phyloP scores from a whole-genome alignment of 2,329 filamentous ascomycete species.

The Colletotrichum sp. region DNA sequence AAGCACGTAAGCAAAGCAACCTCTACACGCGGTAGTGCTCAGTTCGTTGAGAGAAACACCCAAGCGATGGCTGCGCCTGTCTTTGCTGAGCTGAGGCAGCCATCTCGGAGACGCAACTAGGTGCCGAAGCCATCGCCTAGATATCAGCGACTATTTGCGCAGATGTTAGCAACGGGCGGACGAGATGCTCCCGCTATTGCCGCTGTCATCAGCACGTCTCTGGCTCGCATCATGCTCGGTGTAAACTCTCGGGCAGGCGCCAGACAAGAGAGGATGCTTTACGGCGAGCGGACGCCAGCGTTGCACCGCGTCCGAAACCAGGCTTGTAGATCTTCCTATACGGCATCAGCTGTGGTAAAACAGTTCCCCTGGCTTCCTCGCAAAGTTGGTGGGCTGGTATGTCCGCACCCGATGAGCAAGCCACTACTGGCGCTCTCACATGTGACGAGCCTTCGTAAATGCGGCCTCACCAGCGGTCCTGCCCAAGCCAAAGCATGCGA shows the following conservation, averaged over 20 bases:
- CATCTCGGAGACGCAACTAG: background rate
- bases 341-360: conserved; percentile 5
- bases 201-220: background rate
- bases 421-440: conserved; percentile 8
- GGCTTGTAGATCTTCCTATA: background rate
- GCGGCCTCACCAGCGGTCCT: background rate
- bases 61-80: background rate
- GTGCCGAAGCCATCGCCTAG: background rate
- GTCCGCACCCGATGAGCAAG: conserved; percentile 4
- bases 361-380: background rate
- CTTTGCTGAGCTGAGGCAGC: background rate
- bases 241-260: background rate
- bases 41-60: background rate
- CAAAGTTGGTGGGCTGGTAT: background rate
- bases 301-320: conserved; percentile 15
- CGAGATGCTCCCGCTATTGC: background rate
- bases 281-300: background rate
- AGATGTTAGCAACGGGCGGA: background rate
- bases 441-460: conserved; percentile 14
- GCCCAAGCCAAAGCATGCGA: background rate
- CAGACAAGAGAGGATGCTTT: background rate
- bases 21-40: background rate
- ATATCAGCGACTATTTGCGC: background rate
- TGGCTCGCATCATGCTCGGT: background rate
- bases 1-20: background rate